Base-by-base conservation (phyloP, 139 green algal genomes). In the Bryopsis sp. region DNA sequence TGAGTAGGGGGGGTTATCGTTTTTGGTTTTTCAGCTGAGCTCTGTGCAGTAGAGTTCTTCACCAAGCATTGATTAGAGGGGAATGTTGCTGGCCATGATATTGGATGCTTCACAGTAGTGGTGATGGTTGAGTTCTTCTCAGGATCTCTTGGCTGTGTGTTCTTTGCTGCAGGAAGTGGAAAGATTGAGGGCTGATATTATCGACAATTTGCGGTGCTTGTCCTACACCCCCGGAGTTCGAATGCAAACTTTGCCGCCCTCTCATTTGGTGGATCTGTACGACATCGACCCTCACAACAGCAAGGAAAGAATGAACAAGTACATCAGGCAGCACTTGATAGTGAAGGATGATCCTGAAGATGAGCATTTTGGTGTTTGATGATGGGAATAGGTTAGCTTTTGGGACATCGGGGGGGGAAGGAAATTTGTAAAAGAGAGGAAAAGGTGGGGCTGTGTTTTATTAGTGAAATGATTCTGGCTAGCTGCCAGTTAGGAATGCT, bases 171-270 rank as follows among this genome's bases (percentile, higher is more conserved):
- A 79, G 74, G 63, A 92, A 33, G 61, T 96, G 1, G 83, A 94
- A 47, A 73, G 72, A 31, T 86, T 95, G 48, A 77, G 69, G 54
- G n/a, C 46, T 2, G 68, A 84, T 39, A 63, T 91, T 11, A 54
- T 95, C 24, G 81, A 95, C 66, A 83, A 90, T 69, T 72, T 93
- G 50, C 72, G 72, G 0, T 62, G 81, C 48, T 68, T 96, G 11
- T 74, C 76, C 3, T 72, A 82, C 46, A 85, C 89, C 22, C 89
- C 88, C 8, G 79, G 79, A 2, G 84, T 86, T 68, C 76, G 83
- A 72, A 84, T 86, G 71, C 58, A 82, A 11, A 72, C 86, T 38
- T 67, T 84, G 35, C 54, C 39, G n/a, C 37, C 62, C 7, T 37
- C 48, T 28, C 11, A 58, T 35, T 54, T 22, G 31, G 33, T 69